A percentile compares a stretch with the other conserved stretches of the same genome.
phyloP scores from a whole-genome alignment of 208 protist species.

The Trypanosoma scelopori region DNA sequence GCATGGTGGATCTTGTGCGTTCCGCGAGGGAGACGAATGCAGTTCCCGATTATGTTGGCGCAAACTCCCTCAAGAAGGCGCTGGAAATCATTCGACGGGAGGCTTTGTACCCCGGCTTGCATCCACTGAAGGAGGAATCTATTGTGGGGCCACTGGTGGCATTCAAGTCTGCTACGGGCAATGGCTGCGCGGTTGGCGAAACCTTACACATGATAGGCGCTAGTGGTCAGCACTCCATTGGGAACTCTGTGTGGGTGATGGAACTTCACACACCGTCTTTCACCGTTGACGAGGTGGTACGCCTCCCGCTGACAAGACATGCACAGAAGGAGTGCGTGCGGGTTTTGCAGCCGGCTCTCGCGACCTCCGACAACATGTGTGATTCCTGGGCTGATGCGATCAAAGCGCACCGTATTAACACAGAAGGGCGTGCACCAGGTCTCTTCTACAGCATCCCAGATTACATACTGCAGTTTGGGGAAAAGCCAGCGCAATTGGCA shows the following conservation, averaged over 20 bases:
- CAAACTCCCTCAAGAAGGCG: constrained; percentile 36
- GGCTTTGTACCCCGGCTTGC: constrained; percentile 47
- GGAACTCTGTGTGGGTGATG: constrained; percentile 37
- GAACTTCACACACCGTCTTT: constrained; percentile 33
- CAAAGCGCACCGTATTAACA: constrained; percentile 20
- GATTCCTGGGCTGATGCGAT: constrained; percentile 25
- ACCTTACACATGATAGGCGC: constrained; percentile 1
- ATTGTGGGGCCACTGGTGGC: constrained; percentile 39
- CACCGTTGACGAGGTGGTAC: constrained; percentile 33
- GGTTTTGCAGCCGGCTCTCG: constrained; percentile 26
- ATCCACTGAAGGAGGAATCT: constrained; percentile 48
- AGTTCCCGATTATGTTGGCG: constrained; percentile 28
- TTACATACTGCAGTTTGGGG: constrained; percentile 18
- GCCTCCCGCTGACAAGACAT: constrained; percentile 33
- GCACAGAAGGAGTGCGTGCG: constrained; percentile 35
- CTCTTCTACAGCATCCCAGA: constrained; percentile 30
- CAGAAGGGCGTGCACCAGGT: neutral
- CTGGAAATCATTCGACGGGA: constrained; percentile 42
- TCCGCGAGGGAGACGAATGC: constrained; percentile 49
- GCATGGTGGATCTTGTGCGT: constrained; percentile 45
- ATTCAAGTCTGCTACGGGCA: constrained; percentile 28
- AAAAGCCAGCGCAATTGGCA: constrained; percentile 29
- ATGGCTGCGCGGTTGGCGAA: constrained; percentile 16
- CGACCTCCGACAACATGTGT: neutral
- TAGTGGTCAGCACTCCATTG: neutral